phyloP scores from a whole-genome alignment of 1,139 yeast species.

The Suhomyces coccinellae region DNA sequence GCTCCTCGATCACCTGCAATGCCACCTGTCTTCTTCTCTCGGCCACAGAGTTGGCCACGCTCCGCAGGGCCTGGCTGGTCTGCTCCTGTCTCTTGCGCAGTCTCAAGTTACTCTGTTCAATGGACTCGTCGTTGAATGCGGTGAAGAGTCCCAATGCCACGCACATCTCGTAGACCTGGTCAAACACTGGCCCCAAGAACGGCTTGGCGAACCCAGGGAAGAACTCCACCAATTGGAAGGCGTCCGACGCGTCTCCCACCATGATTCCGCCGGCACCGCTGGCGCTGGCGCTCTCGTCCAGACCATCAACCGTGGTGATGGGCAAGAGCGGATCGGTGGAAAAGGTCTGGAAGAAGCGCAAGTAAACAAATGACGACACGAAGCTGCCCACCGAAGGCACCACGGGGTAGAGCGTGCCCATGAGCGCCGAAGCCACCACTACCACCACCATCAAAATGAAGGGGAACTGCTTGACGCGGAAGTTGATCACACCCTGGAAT shows the following conservation, averaged over 20 bases:
- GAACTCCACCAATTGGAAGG: slow-evolving; percentile 79
- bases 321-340: slow-evolving; percentile 41
- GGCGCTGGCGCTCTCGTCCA: slow-evolving; percentile 1
- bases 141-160: slow-evolving; percentile 57
- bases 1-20: slow-evolving; percentile 75
- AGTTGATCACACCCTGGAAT: slow-evolving; percentile 60
- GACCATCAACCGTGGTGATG: slow-evolving; percentile 26
- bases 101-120: slow-evolving; percentile 72
- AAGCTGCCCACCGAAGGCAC: slow-evolving; percentile 72
- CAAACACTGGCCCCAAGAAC: slow-evolving; percentile 53
- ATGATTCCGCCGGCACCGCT: slow-evolving; percentile 25
- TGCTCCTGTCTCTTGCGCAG: slow-evolving; percentile 61
- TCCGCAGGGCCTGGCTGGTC: slow-evolving; percentile 39
- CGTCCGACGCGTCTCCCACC: slow-evolving; percentile 87
- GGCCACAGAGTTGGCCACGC: slow-evolving; percentile 59
- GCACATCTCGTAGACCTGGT: slow-evolving; percentile 52
- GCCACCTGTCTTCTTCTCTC: slow-evolving; percentile 89
- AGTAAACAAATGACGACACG: slow-evolving; percentile 67
- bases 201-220: slow-evolving; percentile 66
- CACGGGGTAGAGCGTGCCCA: slow-evolving; percentile 50
- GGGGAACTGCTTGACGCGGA: slow-evolving; percentile 75
- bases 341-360: slow-evolving; percentile 69
- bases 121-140: slow-evolving; percentile 68
- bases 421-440: slow-evolving; percentile 44
- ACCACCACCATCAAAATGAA: slow-evolving; percentile 53